A percentile compares a stretch with the other conserved stretches of the same genome.
phyloP scores from a whole-genome alignment of 2,329 filamentous ascomycete species.

The Pestalotiopsis sp. region DNA sequence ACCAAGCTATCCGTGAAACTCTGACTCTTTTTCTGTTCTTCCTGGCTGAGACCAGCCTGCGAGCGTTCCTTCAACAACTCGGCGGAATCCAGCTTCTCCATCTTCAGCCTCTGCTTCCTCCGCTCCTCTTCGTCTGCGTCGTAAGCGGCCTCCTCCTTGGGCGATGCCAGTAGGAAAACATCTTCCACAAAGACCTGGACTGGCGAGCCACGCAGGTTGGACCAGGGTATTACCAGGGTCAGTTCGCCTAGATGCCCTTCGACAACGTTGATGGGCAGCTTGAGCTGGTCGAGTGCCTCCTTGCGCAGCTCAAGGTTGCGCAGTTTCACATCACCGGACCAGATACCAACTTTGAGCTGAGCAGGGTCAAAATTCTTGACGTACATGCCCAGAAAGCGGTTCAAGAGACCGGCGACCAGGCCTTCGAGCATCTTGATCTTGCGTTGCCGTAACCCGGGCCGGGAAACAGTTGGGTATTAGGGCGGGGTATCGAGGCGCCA shows the following conservation, averaged over 20 bases:
- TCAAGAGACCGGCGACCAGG: constrained; percentile 93
- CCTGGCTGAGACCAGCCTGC: constrained; percentile 88
- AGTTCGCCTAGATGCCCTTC: constrained; percentile 92
- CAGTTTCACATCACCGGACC: constrained; percentile 97
- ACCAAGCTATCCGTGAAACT: constrained; percentile 95
- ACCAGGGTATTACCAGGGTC: constrained; percentile 94
- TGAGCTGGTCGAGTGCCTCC: constrained; percentile 96
- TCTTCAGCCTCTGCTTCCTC: constrained; percentile 88
- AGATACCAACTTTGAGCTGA: constrained; percentile 98
- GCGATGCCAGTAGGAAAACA: constrained; percentile 92
- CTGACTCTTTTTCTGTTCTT: constrained; percentile 97
- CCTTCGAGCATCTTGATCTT: constrained; percentile 86
- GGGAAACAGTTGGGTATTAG: constrained; percentile 41
- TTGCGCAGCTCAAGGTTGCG: constrained; percentile 88
- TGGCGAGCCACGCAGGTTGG: constrained; percentile 90
- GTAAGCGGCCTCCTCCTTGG: constrained; percentile 92
- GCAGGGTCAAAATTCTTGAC: constrained; percentile 99
- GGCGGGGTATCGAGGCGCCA: constrained; percentile 23
- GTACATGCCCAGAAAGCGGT: constrained; percentile 99
- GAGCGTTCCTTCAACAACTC: constrained; percentile 92
- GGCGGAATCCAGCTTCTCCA: constrained; percentile 97
- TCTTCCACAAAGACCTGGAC: constrained; percentile 96
- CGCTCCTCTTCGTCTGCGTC: constrained; percentile 90
- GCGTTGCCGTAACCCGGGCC: constrained; percentile 73
- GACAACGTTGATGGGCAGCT: constrained; percentile 93